These are phyloP conservation scores for Pseudopediastrum boryanum DNA, from an alignment of 139 green algal genomes.

Conservation along the genomic window DNA sequence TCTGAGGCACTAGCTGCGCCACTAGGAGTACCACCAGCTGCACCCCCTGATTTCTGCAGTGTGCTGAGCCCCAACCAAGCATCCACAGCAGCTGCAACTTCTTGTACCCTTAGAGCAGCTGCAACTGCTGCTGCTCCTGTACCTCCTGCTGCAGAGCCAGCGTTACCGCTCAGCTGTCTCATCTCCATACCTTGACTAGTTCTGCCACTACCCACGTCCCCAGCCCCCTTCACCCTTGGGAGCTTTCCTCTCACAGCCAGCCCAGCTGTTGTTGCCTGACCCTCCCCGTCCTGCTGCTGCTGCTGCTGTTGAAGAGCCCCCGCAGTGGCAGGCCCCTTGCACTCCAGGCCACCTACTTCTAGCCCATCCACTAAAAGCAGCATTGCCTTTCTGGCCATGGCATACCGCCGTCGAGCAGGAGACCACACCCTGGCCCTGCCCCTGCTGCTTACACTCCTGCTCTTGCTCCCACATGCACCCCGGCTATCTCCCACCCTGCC, in stretches of 20 bases:
- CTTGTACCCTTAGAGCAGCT: not conserved
- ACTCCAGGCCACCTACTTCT: no score
- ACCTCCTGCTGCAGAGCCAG: not conserved
- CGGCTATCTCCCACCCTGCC: no score
- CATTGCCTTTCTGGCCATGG: not conserved
- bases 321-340: no score
- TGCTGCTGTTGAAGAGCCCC: no score
- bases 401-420: not conserved
- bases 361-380: no score
- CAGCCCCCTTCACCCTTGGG: no score
- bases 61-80: not conserved
- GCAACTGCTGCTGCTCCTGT: not conserved
- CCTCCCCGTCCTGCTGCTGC: no score
- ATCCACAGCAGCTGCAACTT: not conserved
- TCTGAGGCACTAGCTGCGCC: not conserved
- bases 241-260: no score
- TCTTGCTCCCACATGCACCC: not conserved
- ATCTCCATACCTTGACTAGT: slow-evolving; percentile 18
- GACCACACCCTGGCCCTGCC: not conserved
- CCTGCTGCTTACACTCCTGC: not conserved
- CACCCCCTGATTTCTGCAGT: not conserved
- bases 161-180: not conserved
- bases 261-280: no score
- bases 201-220: no score
- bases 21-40: slow-evolving; percentile 6